Base-by-base conservation (phyloP, 106 monocot species). In the Allium sativum region DNA sequence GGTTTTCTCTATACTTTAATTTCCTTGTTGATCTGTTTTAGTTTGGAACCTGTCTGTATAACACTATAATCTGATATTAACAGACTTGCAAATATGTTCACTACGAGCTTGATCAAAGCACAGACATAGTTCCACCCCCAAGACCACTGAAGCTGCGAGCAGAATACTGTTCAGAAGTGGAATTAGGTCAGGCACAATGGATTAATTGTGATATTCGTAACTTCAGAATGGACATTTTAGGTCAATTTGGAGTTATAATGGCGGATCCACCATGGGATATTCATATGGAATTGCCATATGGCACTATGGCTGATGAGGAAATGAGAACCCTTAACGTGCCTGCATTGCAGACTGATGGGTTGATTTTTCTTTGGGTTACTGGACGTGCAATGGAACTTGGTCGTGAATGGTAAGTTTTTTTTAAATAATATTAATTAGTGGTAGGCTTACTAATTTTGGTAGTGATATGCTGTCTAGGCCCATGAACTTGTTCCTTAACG, bases 1-100 rank as follows among this genome's bases (percentile, higher is more conserved):
- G 92, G 98, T 99, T 78, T 67, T 44, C 64, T 59, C 11, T 65
- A 8, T 7, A 41, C 50, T 7, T 18, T 17, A 8, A 8, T n/a
- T 47, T 52, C 4, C 17, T 21, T 18, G 13, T 31, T 31, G 8
- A 54, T 21, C 1, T 10, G 4, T 18, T 9, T 17, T 62, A 21
- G 6, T 63, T 13, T 9, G 1, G 3, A 63, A 5, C 31, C 31
- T 31, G 5, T 31, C 31, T 5, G 5, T 31, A 31, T 31, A 31
- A 31, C 5, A 31, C 31, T 31, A 31, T 31, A 31, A 31, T 2
- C 31, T 5, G 31, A 31, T 31, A 2, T 61, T 44, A 45, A 21
- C 86, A 98, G 98, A 98, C 98, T 15, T 98, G 98, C 78, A 98
- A 98, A 52, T 98, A 98, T 75, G 98, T 98, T 53, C 98, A 98